Percentiles rank a stretch among this genome's conserved stretches.
Conservation (phyloP, 169 alveolate species). For the Eimeria brunetti region DNA sequence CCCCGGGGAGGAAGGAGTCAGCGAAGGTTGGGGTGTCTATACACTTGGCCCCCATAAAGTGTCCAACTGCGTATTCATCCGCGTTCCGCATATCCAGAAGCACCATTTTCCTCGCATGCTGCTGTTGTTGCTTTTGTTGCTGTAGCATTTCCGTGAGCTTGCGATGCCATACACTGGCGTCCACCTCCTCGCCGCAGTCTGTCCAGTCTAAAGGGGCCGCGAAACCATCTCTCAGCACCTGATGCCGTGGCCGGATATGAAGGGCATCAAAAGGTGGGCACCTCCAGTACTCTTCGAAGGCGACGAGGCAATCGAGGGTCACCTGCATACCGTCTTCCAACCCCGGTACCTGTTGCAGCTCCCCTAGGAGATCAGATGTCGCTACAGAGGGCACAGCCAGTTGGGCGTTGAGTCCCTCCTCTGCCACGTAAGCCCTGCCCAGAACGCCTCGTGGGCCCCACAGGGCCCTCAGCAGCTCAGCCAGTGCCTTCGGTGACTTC, state of each 20-base stretch:
- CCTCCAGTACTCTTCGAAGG: conserved; percentile 6
- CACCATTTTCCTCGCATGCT: conserved; percentile 6
- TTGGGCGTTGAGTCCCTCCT: conserved; percentile 82
- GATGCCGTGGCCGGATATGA: conserved; percentile 71
- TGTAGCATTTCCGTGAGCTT: conserved; percentile 53
- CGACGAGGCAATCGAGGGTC: conserved; percentile 55
- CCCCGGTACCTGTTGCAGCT: conserved; percentile 68
- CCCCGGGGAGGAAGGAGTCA: conserved; percentile 66
- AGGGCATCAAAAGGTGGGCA: conserved; percentile 79
- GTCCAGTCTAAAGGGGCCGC: conserved; percentile 44
- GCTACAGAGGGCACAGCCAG: conserved; percentile 73
- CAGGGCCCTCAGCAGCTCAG: conserved; percentile 69
- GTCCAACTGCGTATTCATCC: conserved; percentile 77
- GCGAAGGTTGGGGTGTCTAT: conserved; percentile 75
- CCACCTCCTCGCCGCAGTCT: conserved; percentile 79
- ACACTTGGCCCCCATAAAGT: conserved; percentile 74
- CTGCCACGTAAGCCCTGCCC: conserved; percentile 82
- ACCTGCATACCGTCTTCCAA: conserved; percentile 50
- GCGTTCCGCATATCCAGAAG: conserved; percentile 80
- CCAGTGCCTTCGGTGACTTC: conserved; percentile 30
- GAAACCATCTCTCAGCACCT: conserved; percentile 81
- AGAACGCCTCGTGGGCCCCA: conserved; percentile 78
- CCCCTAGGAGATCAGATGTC: neutral
- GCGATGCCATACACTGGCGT: conserved; percentile 70
- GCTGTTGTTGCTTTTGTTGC: conserved; percentile 63